Percentiles rank a stretch among this genome's conserved stretches.
phyloP scores from a whole-genome alignment of 208 protist species.

The Hexamita inflata region DNA sequence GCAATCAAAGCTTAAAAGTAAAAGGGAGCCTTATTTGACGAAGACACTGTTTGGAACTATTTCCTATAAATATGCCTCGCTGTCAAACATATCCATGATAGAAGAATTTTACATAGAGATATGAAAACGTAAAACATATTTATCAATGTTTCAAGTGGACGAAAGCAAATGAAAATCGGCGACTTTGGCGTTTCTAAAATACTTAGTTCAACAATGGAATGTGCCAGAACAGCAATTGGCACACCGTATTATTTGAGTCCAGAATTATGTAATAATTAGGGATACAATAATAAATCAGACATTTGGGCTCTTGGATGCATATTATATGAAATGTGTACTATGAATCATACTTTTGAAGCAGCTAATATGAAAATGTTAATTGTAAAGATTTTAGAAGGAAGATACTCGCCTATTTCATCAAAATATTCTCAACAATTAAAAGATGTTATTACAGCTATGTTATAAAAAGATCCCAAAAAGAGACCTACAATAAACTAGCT shows the following conservation, averaged over 20 bases:
- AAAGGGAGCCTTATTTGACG: slow-evolving; percentile 34
- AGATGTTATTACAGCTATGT: slow-evolving; percentile 38
- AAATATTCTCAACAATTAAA: slow-evolving; percentile 53
- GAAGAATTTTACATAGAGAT: slow-evolving; percentile 55
- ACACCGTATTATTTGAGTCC: slow-evolving; percentile 69
- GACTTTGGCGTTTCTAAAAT: slow-evolving; percentile 40
- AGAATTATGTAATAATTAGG: slow-evolving; percentile 67
- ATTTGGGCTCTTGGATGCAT: slow-evolving; percentile 26
- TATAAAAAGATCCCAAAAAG: slow-evolving; percentile 43
- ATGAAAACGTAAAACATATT: slow-evolving; percentile 55
- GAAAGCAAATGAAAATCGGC: slow-evolving; percentile 35
- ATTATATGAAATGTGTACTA: slow-evolving; percentile 47
- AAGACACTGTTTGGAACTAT: slow-evolving; percentile 46
- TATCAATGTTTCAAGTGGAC: too few species aligned
- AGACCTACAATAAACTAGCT: slow-evolving; percentile 50
- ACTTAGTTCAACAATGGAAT: slow-evolving; percentile 29
- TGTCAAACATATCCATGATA: slow-evolving; percentile 51
- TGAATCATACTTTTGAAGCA: slow-evolving; percentile 69
- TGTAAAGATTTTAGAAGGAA: slow-evolving; percentile 65
- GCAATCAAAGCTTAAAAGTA: slow-evolving; percentile 7
- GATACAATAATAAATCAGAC: slow-evolving; percentile 61
- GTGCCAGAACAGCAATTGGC: slow-evolving; percentile 47
- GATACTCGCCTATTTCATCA: slow-evolving; percentile 59
- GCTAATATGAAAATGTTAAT: slow-evolving; percentile 74
- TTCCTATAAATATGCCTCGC: slow-evolving; percentile 50